Base-by-base conservation (phyloP, 257 asterid species). In the Misopates orontium region DNA sequence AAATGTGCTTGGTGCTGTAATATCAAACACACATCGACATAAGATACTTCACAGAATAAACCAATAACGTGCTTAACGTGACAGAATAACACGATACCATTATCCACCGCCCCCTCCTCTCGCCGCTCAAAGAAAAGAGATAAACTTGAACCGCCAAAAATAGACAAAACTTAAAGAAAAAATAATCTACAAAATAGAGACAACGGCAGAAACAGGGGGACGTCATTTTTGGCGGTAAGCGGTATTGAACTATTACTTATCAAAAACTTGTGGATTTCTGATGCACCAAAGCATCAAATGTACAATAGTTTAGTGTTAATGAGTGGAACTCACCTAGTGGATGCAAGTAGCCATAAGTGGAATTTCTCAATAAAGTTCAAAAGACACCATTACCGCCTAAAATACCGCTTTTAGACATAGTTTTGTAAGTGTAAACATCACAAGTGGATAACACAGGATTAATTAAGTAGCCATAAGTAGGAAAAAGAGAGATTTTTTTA, bases 301-400 rank as follows among this genome's bases (percentile, higher is more conserved):
- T 48, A 53, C 55, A 58, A 67, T 42, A 60, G 50, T 66, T 56
- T 61, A 66, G 45, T 70, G 62, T 63, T 55, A 52, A 69, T 70
- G 49, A 39, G 71, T 74, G 76, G 70, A 70, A 73, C 61, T 77
- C 60, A 77, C 72, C 71, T 62, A 72, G 70, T 76, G 80, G 79
- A 65, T 74, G 50, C 42, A 64, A 64, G 44, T 64, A 75, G 44
- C 72, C 48, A 64, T 58, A 67, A 62, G 72, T 66, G 81, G 83
- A 73, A 77, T 77, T 77, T 69, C 2, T n/a, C 57, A 42, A 56
- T 62, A 24, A 10, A 64, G 50, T 48, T 75, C 65, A 73, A 61
- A n/a, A 66, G 60, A 71, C 70, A 66, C 64, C 69, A 57, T 74
- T 67, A 73, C 72, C 56, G 79, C 57, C 53, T 50, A 47, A 55